phyloP scores from a whole-genome alignment of 768 basidiomycete species.

The Lepiota venenata region DNA sequence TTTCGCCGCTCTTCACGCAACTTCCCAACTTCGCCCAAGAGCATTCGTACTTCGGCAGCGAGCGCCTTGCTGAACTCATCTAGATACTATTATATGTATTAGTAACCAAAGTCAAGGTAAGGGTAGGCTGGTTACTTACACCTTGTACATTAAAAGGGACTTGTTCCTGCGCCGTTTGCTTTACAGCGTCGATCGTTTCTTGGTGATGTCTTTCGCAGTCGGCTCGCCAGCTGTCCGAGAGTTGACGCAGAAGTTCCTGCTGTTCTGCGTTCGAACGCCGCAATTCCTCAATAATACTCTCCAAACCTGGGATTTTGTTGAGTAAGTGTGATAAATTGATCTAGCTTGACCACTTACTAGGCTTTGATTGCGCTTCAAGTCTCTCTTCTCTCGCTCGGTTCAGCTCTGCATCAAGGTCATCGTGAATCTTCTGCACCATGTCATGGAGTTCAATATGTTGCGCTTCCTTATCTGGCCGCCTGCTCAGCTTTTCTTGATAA shows the following conservation, averaged over 20 bases:
- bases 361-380: slow-evolving; percentile 47
- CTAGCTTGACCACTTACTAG: slow-evolving; percentile 39
- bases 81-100: slow-evolving; percentile 52
- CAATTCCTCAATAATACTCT: slow-evolving; percentile 59
- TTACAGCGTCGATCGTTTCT: slow-evolving; percentile 65
- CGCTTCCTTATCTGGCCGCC: slow-evolving; percentile 57
- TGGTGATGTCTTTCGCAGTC: slow-evolving; percentile 64
- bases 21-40: slow-evolving; percentile 81
- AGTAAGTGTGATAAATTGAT: slow-evolving; percentile 6
- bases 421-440: slow-evolving; percentile 56
- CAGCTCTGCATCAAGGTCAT: slow-evolving; percentile 52
- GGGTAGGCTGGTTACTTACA: slow-evolving; percentile 39
- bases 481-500: slow-evolving; percentile 57
- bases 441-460: slow-evolving; percentile 55
- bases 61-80: slow-evolving; percentile 87
- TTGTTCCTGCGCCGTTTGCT: slow-evolving; percentile 69
- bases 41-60: slow-evolving; percentile 78
- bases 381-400: slow-evolving; percentile 50
- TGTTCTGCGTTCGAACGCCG: slow-evolving; percentile 57
- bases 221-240: slow-evolving; percentile 66
- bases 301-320: slow-evolving; percentile 39
- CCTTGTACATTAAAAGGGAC: slow-evolving; percentile 83
- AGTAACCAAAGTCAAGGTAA: background rate
- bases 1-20: slow-evolving; percentile 75
- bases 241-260: slow-evolving; percentile 45